These are phyloP conservation scores for Plenodomus tracheiphilus DNA, from an alignment of 2,329 filamentous ascomycete species.

Conservation along the genomic window DNA sequence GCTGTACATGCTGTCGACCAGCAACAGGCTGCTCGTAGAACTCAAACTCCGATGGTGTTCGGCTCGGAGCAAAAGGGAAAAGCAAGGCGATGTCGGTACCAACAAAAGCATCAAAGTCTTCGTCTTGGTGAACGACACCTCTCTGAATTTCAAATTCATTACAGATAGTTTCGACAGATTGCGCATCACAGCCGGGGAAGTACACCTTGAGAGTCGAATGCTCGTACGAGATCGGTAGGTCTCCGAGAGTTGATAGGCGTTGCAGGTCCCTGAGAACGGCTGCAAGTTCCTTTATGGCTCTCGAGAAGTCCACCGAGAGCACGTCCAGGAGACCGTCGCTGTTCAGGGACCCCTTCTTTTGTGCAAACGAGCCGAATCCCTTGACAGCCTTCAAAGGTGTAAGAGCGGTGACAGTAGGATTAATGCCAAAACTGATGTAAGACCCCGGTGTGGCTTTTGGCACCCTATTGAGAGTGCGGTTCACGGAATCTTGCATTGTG, in stretches of 20 bases:
- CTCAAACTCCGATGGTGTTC: slow-evolving; percentile 51
- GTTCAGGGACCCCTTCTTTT: slow-evolving; percentile 66
- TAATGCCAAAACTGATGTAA: slow-evolving; percentile 85
- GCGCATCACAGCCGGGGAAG: slow-evolving; percentile 87
- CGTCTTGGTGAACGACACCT: slow-evolving; percentile 78
- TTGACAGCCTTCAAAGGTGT: slow-evolving; percentile 68
- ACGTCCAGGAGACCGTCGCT: slow-evolving; percentile 82
- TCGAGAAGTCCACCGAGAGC: slow-evolving; percentile 84
- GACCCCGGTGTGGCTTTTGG: slow-evolving; percentile 69
- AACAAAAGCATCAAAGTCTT: slow-evolving; percentile 68
- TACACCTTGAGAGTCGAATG: slow-evolving; percentile 73
- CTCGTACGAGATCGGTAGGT: slow-evolving; percentile 78
- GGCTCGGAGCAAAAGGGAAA: slow-evolving; percentile 81
- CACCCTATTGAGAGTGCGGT: slow-evolving; percentile 65
- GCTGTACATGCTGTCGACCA: slow-evolving; percentile 37
- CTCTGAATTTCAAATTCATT: slow-evolving; percentile 83
- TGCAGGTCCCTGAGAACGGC: slow-evolving; percentile 80
- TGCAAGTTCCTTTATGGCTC: slow-evolving; percentile 81
- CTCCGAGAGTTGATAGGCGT: slow-evolving; percentile 74
- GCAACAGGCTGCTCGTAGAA: slow-evolving; percentile 50
- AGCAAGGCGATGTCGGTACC: slow-evolving; percentile 75
- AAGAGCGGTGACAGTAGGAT: slow-evolving; percentile 87
- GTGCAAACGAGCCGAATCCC: slow-evolving; percentile 49
- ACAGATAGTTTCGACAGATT: slow-evolving; percentile 80
- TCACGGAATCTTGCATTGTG: slow-evolving; percentile 71